A percentile compares a stretch with the other conserved stretches of the same genome.
Evolutionary conservation across 495 filamentous ascomycete species (phyloP).

Genomic region (Chaetomidium leptoderma): DNA sequence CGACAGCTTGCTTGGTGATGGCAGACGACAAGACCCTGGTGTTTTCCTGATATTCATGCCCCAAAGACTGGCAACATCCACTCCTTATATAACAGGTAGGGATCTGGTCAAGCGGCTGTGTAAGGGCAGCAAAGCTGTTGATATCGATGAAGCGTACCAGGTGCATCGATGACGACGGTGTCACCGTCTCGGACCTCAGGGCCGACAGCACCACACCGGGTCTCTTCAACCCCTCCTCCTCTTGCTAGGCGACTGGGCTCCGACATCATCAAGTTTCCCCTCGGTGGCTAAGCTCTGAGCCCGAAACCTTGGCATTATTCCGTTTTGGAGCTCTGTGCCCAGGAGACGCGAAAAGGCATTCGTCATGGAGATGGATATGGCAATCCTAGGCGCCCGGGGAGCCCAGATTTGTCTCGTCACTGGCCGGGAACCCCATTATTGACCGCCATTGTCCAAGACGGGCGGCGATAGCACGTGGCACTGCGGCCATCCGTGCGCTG

Average conservation of each 20-base stretch:
- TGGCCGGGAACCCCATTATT: slow-evolving; percentile 6
- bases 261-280: neutral
- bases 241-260: neutral
- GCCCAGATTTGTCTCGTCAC: slow-evolving; percentile 4
- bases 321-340: slow-evolving; percentile 2
- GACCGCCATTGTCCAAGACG: slow-evolving; percentile 15
- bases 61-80: too few relatives aligned
- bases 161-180: neutral
- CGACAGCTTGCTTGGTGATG: too few relatives aligned
- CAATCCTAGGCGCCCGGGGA: slow-evolving; percentile 12
- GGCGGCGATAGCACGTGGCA: slow-evolving; percentile 20
- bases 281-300: neutral
- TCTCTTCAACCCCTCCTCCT: neutral
- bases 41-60: too few relatives aligned
- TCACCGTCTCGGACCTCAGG: slow-evolving; percentile 4
- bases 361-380: slow-evolving; percentile 1
- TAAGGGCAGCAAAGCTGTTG: slow-evolving; percentile 2
- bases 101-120: neutral
- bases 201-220: slow-evolving; percentile 1
- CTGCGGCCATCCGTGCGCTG: slow-evolving; percentile 12
- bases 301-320: slow-evolving; percentile 10
- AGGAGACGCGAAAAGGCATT: neutral
- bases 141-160: neutral
- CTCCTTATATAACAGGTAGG: neutral
- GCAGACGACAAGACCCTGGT: too few relatives aligned